Conservation (phyloP, 495 filamentous ascomycete genomes). For the Tuber umbilicatum region DNA sequence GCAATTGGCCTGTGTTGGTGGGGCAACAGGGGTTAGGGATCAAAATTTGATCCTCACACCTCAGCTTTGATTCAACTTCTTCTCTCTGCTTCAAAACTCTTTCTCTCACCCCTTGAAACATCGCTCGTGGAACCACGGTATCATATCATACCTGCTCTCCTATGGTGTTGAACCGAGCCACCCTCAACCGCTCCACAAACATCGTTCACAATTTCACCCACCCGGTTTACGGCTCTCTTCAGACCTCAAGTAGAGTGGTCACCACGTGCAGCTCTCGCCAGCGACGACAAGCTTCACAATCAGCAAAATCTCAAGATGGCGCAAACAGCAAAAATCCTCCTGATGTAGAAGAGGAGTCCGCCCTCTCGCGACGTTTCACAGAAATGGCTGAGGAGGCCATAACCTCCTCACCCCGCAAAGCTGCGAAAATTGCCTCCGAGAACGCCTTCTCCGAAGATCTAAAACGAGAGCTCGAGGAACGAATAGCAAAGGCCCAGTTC, state of each 20-base stretch:
- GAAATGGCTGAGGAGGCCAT: conserved; percentile 36
- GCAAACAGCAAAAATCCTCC: background rate
- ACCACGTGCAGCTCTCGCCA: conserved; percentile 1
- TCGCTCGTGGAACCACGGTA: conserved; percentile 5
- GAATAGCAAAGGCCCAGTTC: conserved; percentile 65
- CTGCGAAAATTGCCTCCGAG: conserved; percentile 58
- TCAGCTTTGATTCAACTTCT: background rate
- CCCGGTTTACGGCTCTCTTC: background rate
- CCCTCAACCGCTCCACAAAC: conserved; percentile 6
- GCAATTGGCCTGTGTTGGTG: background rate
- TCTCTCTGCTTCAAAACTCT: background rate
- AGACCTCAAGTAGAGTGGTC: conserved; percentile 16
- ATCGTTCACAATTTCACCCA: background rate
- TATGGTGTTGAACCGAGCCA: conserved; percentile 21
- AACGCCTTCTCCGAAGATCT: conserved; percentile 84
- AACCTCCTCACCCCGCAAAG: conserved; percentile 26
- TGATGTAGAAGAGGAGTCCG: conserved; percentile 22
- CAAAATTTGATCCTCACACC: background rate
- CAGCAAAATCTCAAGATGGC: conserved; percentile 8
- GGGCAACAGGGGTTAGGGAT: background rate
- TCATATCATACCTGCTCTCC: conserved; percentile 4
- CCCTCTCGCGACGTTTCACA: conserved; percentile 38
- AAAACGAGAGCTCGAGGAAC: conserved; percentile 65
- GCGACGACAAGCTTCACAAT: background rate
- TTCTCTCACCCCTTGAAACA: conserved; percentile 5